Conservation (phyloP, 176 grass and related monocot species). For the Echinochloa phyllopogon region DNA sequence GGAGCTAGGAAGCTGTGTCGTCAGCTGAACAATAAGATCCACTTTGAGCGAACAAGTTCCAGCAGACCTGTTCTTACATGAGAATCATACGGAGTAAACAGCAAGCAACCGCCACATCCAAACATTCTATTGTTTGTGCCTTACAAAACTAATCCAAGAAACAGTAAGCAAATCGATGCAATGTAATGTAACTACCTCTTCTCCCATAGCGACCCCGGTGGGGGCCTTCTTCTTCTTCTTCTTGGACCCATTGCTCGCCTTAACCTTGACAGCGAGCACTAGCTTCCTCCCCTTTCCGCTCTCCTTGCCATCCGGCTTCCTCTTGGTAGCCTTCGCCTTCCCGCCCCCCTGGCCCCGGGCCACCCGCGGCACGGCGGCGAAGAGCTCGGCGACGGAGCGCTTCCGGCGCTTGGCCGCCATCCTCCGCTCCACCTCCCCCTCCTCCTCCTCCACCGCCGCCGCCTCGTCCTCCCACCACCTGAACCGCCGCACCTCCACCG, state of each 20-base stretch:
- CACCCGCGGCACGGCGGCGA: conserved; percentile 54
- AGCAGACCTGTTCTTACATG: neutral
- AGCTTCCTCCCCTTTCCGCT: conserved; percentile 1
- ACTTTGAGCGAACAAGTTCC: neutral
- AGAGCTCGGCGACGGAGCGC: conserved; percentile 58
- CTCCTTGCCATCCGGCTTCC: neutral
- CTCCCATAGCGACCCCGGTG: neutral
- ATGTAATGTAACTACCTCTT: conserved; percentile 23
- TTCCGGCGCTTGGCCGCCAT: conserved; percentile 59
- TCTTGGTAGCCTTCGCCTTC: conserved; percentile 19
- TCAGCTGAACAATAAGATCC: conserved; percentile 5
- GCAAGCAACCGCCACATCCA: neutral
- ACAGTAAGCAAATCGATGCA: neutral
- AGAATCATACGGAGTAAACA: neutral
- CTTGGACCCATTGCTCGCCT: conserved; percentile 11
- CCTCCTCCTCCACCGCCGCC: conserved; percentile 34
- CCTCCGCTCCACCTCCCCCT: conserved; percentile 48
- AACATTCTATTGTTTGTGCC: neutral
- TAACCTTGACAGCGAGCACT: neutral
- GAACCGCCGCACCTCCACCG: conserved; percentile 51
- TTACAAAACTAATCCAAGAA: neutral
- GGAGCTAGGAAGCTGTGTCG: neutral
- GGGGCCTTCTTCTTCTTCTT: conserved; percentile 32
- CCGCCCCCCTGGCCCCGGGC: neutral
- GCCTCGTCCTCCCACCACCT: conserved; percentile 60